These are phyloP conservation scores for Carex parvula DNA, from an alignment of 176 grass and related monocot species.

Conservation along the genomic window DNA sequence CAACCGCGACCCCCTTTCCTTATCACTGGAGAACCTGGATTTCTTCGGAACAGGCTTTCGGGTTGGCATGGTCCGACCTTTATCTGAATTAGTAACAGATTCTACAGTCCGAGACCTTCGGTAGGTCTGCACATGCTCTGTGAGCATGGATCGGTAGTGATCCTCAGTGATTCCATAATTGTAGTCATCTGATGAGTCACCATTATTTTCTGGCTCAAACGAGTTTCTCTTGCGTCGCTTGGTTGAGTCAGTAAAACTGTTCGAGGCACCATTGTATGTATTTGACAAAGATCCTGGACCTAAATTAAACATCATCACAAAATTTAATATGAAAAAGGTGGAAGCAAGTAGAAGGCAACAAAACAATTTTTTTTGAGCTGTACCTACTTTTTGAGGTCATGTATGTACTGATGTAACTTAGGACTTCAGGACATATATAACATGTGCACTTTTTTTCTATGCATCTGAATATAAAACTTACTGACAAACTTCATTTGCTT, in stretches of 20 bases:
- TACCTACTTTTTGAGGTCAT: not conserved
- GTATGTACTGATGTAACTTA: not conserved
- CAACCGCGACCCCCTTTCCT: slow-evolving; percentile 36
- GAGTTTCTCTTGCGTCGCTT: slow-evolving; percentile 45
- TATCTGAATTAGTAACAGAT: slow-evolving; percentile 44
- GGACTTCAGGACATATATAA: not conserved
- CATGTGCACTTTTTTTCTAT: not conserved
- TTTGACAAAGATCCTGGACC: slow-evolving; percentile 52
- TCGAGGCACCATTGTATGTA: slow-evolving; percentile 51
- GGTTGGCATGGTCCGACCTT: slow-evolving; percentile 36
- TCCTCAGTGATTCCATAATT: slow-evolving; percentile 71
- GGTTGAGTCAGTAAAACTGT: slow-evolving; percentile 43
- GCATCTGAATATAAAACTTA: not conserved
- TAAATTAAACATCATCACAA: slow-evolving; percentile 17
- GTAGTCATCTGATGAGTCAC: slow-evolving; percentile 54
- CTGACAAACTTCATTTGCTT: not conserved
- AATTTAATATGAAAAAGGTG: not conserved
- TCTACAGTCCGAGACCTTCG: slow-evolving; percentile 51
- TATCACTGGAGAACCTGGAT: slow-evolving; percentile 34
- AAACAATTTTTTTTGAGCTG: not conserved
- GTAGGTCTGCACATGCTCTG: slow-evolving; percentile 80
- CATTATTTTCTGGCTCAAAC: slow-evolving; percentile 42
- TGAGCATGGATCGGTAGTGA: slow-evolving; percentile 86
- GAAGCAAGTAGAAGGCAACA: slow-evolving; percentile 30
- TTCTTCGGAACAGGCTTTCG: slow-evolving; percentile 41